Base-by-base conservation (phyloP, 495 filamentous ascomycete genomes). In the Venustampulla echinocandica region DNA sequence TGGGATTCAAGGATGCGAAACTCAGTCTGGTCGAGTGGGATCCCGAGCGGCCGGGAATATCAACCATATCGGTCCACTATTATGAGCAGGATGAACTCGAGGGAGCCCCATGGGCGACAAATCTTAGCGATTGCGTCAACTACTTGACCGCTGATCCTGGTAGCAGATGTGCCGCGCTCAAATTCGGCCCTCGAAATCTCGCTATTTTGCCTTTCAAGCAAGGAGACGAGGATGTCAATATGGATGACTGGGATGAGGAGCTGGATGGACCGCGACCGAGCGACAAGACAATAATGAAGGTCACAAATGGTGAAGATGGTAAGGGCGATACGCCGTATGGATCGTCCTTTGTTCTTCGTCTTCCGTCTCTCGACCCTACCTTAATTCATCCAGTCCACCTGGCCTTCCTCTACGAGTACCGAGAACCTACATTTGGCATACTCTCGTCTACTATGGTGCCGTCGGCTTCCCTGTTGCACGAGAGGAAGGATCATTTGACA, bases 391-490 rank as follows among this genome's bases (percentile, higher is more conserved):
- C 90, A 33, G 82, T 95, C 61, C 87, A 92, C 55, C 74, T 99
- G 56, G 80, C 85, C 30, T 99, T 99, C 64, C 73, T 99, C 49
- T 77, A 96, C 69, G 90, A 96, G 67, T 99, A 97, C 63, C 82
- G 92, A 49, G 92, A 95, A 64, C 92, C 92, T 20, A 96, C 92
- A 1, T 95, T 99, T 65, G 92, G 92, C 27, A 87, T 98, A 52
- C 66, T 98, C 34, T 93, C 87, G 45, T 82, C 87, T 1, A 78
- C 80, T 40, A 64, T 73, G 45, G 68, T 74, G 45, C 85, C 85
- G 18, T 89, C 87, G 21, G 69, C 68, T 47, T 80, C 86, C 2
- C 68, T 95, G 53, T 62, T 87, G 19, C 67, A 74, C 44, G 85
- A 89, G 58, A 75, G 90, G 49, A 89, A 82, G 54, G 93, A 97